Base-by-base conservation (phyloP, 208 protist species). In the Acanthamoeba sp. region DNA sequence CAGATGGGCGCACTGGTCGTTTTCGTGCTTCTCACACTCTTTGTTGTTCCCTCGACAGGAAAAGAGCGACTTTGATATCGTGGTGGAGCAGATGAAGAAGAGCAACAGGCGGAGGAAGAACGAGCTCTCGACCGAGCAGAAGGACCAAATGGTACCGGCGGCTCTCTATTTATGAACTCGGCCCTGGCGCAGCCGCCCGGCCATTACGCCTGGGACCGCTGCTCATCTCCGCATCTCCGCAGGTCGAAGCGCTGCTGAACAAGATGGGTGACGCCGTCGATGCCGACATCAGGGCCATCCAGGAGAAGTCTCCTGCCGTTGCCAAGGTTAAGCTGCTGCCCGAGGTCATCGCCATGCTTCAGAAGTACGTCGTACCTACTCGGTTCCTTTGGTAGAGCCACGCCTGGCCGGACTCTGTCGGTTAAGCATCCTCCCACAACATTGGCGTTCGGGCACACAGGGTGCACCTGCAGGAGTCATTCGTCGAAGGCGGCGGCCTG, bases 61-160 rank as follows among this genome's bases (percentile, higher is more conserved):
- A 4, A 48, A 92, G 64, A 76, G 87, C 45, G 57, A 66, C 29
- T 92, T 92, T 24, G 87, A 92, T 24, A 4, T 40, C 10, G 87
- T 76, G 27, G 42, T 92, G 29, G 87, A 92, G 38, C 22, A 76
- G 87, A 66, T 92, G 87, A 92, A 92, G 34, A 92, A 92, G 62
- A 76, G 87, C 87, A 92, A 50, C 34, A 38, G 87, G 1, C 50
- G 87, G 18, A 27, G 87, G 45, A 92, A 55, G 64, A 78, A 20
- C 59, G 6, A 6, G 87, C 36, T 92, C 29, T 50, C 55, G 22
- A 34, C 16, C 36, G 29, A 48, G 24, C 57, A 92, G 57, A 52
- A 38, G 7, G 87, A 66, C 20, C 50, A 50, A 27, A 91, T 91
- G 85, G 85, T 50, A 50, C 45, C 45, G 10, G 12, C 45, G n/a